Base-by-base conservation (phyloP, 441 rosid genomes). In the Populus tomentosa region DNA sequence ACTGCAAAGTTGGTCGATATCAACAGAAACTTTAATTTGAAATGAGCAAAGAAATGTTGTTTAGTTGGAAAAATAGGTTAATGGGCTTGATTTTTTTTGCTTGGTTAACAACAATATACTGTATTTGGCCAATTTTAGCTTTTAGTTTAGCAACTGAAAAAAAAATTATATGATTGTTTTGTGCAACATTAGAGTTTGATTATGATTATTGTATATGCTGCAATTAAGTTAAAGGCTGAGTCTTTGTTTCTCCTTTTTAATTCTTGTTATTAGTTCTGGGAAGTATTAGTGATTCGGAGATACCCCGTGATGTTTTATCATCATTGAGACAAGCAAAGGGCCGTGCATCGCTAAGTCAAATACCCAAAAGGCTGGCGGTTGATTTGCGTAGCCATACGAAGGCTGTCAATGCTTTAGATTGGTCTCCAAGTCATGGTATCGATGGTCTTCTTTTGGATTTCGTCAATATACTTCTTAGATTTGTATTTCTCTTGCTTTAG, bases 401-500 rank as follows among this genome's bases (percentile, higher is more conserved):
- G 84, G 91, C 97, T 76, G 92, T 90, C 72, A 94, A 88, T 70
- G 86, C 95, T 21, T 81, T 94, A 72, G 82, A 86, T 79, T 92
- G 98, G 97, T 94, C 93, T 36, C 79, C 85, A 59, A 86, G 21
- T 82, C 94, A 91, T 80, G 88, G 97, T 91, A 86, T 80, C 88
- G 71, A 78, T 81, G 72, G 42, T 23, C 67, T 73, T 10, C 77
- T 75, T 56, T 24, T 5, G 7, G 38, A 24, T 64, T n/a, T 24
- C 32, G 24, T 50, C 38, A 69, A 1, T 67, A 32, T 71, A n/a
- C 28, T 70, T 68, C 23, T 21, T 18, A n/a, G 5, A 24, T 1
- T 28, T 75, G 9, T 42, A 3, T 32, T 42, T 77, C 32, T 53
- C 53, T n/a, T 16, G 53, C 69, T 33, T 74, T 69, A 14, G 20